Base-by-base conservation (phyloP, 1,139 yeast species). In the Saccharomyces pastorianus region DNA sequence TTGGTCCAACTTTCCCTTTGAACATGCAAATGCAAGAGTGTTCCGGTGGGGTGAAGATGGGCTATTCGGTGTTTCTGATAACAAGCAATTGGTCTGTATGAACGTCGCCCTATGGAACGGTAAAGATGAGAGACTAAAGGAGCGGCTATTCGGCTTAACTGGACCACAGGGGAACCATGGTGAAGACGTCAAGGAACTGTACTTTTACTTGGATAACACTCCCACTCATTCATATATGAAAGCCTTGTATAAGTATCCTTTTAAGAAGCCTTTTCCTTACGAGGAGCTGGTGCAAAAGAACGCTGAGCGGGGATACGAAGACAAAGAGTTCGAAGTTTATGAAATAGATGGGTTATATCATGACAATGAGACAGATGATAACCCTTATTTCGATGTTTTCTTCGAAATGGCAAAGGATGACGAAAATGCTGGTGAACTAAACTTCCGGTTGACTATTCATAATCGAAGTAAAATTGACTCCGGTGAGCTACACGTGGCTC, bases 41-140 rank as follows among this genome's bases (percentile, higher is more conserved):
- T 91, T 88, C 67, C 78, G 98, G 53, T 91, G 98, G 98, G 96
- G 96, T 50, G 98, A 91, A 71, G 98, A 91, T 68, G 98, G 98
- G 3, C 76, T 91, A 63, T 96, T 95, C 8, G 98, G 98, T 53
- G 87, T 89, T 23, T 80, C 88, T 57, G 98, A 91, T 68, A 83
- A 88, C 61, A 91, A 88, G 64, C 96, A 88, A 68, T 71, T 81
- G 64, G 75, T 88, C 53, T 86, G 95, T 68, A 71, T 88, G 60
- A 80, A 89, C 42, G 77, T 90, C 75, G 96, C 91, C 1, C 76
- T 91, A 59, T 91, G 98, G 98, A 91, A 91, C 73, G 96, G 87
- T 58, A 77, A 88, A 63, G 98, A 91, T 70, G 85, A 81, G 46
- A 81, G 90, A 61, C 77, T 91, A 68, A 91, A 91, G 71, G 98